A percentile compares a stretch with the other conserved stretches of the same genome.
Conservation (phyloP, 495 filamentous ascomycete species). For the Cercophora sp. region DNA sequence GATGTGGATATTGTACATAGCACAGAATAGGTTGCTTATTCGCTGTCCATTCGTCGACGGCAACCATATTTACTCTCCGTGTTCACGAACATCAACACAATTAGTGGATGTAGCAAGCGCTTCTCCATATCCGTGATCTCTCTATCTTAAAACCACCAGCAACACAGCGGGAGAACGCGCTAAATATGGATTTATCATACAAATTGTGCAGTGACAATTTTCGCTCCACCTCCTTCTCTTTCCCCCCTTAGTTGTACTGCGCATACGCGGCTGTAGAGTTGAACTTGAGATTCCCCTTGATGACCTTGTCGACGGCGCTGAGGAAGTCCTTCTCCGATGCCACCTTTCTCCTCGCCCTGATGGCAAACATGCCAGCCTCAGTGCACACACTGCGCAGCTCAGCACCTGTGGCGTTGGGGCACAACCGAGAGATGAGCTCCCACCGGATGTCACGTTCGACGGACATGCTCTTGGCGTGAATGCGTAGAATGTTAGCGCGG, state of each 20-base stretch:
- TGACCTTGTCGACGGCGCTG: conserved; percentile 96
- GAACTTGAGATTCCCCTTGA: conserved; percentile 99
- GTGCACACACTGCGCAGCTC: conserved; percentile 94
- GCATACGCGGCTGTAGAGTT: conserved; percentile 98
- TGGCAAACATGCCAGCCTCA: conserved; percentile 99
- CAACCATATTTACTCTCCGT: too few relatives aligned
- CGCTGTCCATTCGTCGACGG: too few relatives aligned
- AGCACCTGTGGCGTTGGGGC: conserved; percentile 94
- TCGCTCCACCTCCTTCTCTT: not conserved
- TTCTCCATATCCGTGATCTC: too few relatives aligned
- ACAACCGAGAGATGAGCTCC: conserved; percentile 94
- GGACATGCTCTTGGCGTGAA: conserved; percentile 99
- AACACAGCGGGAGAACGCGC: too few relatives aligned
- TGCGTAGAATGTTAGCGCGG: conserved; percentile 92
- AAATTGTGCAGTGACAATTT: conserved; percentile 20
- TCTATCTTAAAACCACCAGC: too few relatives aligned
- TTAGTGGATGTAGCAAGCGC: too few relatives aligned
- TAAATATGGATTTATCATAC: conserved; percentile 13
- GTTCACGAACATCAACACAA: too few relatives aligned
- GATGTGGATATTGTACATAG: too few relatives aligned
- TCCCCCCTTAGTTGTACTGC: conserved; percentile 81
- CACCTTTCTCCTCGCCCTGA: conserved; percentile 93
- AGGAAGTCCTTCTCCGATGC: conserved; percentile 99
- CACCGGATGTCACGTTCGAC: conserved; percentile 98
- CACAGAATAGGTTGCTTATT: too few relatives aligned